Conservation (phyloP, 2,329 filamentous ascomycete species). For the Cladosporium oxysporum region DNA sequence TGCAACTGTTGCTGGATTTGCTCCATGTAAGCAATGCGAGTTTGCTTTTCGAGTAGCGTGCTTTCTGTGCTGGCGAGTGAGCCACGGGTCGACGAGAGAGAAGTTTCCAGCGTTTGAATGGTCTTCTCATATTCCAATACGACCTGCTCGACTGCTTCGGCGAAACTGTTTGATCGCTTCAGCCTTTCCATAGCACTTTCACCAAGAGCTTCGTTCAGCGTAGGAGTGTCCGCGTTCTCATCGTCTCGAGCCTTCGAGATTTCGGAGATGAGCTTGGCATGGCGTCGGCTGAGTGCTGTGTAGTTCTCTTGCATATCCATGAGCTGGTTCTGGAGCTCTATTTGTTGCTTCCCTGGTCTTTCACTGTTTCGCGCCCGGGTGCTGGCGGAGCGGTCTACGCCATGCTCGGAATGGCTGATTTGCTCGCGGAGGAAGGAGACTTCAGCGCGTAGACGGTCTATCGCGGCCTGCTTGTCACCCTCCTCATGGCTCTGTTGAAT, state of each 20-base stretch:
- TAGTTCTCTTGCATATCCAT: constrained; percentile 95
- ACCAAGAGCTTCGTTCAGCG: constrained; percentile 64
- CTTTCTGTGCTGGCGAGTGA: constrained; percentile 85
- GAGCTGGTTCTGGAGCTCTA: constrained; percentile 89
- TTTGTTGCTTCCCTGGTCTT: constrained; percentile 68
- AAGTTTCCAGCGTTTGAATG: constrained; percentile 89
- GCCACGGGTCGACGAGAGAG: constrained; percentile 81
- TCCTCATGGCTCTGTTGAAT: constrained; percentile 91
- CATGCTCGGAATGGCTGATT: constrained; percentile 78
- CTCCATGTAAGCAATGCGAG: constrained; percentile 88
- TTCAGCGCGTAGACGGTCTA: constrained; percentile 90
- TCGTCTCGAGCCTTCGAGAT: constrained; percentile 81
- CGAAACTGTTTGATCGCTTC: constrained; percentile 93
- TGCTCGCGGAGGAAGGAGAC: constrained; percentile 92
- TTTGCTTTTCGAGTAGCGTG: constrained; percentile 85
- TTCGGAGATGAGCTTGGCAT: constrained; percentile 93
- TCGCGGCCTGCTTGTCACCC: constrained; percentile 88
- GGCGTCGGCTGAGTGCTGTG: constrained; percentile 82
- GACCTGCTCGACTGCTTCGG: constrained; percentile 92
- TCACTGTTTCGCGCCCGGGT: constrained; percentile 45
- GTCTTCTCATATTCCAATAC: constrained; percentile 98
- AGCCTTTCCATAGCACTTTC: constrained; percentile 83
- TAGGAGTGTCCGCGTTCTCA: constrained; percentile 56
- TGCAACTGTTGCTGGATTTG: constrained; percentile 90
- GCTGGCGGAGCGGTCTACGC: constrained; percentile 58